These are phyloP conservation scores for Mollisiaceae sp. DNA, from an alignment of 2,329 filamentous ascomycete species.

Conservation along the genomic window DNA sequence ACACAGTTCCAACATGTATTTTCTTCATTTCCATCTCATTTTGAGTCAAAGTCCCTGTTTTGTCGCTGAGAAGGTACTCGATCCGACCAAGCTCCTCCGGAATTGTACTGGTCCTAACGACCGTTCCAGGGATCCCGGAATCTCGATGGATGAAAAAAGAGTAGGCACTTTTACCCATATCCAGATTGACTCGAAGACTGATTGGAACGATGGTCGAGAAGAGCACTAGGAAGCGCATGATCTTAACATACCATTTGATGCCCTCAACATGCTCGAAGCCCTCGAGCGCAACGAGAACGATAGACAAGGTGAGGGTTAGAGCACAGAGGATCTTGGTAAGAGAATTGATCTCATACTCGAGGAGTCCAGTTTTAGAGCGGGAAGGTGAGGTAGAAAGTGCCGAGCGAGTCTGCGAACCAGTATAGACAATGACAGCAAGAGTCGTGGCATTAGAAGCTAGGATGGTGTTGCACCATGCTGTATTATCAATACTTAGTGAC, in stretches of 20 bases:
- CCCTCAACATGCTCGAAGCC: conserved; percentile 73
- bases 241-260: conserved; percentile 89
- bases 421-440: conserved; percentile 90
- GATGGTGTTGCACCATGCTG: conserved; percentile 97
- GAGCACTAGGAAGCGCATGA: conserved; percentile 95
- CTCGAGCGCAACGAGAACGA: conserved; percentile 86
- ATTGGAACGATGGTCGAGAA: conserved; percentile 99
- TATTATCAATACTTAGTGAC: conserved; percentile 91
- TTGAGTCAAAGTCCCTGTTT: conserved; percentile 96
- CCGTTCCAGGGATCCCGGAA: conserved; percentile 84
- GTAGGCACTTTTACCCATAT: conserved; percentile 96
- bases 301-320: conserved; percentile 83
- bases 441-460: conserved; percentile 91
- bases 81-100: conserved; percentile 95
- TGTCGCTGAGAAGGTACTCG: conserved; percentile 95
- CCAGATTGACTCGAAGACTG: conserved; percentile 92
- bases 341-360: conserved; percentile 97
- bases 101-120: conserved; percentile 96
- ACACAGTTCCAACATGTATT: conserved; percentile 96
- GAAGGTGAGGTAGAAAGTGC: conserved; percentile 91
- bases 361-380: conserved; percentile 88
- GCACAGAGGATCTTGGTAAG: conserved; percentile 94
- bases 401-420: conserved; percentile 90
- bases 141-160: conserved; percentile 95
- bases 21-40: conserved; percentile 99